Percentiles rank a stretch among this genome's conserved stretches.
Conservation (phyloP, 768 basidiomycete species). For the Tylopilus balloui region DNA sequence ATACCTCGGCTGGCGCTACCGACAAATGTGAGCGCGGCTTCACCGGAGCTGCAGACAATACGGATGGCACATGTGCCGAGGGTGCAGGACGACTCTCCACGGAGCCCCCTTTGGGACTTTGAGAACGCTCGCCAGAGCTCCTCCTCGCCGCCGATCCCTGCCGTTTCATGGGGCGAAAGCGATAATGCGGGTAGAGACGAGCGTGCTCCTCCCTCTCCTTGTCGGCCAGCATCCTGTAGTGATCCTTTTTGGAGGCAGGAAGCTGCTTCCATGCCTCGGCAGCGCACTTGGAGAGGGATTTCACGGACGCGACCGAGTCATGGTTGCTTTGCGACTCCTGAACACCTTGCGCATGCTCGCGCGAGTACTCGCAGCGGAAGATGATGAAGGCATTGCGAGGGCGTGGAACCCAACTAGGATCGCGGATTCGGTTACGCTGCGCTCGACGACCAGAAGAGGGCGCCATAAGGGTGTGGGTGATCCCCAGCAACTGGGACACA, state of each 20-base stretch:
- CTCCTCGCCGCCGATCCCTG: constrained; percentile 20
- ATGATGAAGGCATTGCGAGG: constrained; percentile 71
- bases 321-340: constrained; percentile 34
- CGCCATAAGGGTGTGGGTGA: constrained; percentile 13
- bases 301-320: constrained; percentile 31
- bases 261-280: constrained; percentile 71
- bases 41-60: constrained; percentile 7
- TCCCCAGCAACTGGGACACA: background rate
- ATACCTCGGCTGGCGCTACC: background rate
- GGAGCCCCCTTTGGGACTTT: background rate
- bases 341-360: constrained; percentile 36
- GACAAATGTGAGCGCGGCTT: background rate
- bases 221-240: constrained; percentile 51
- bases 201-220: constrained; percentile 55
- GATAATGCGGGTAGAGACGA: constrained; percentile 55
- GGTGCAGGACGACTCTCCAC: constrained; percentile 3
- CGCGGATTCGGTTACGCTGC: constrained; percentile 38
- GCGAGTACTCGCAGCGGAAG: constrained; percentile 64
- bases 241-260: constrained; percentile 40
- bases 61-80: constrained; percentile 13
- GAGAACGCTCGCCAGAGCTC: constrained; percentile 13
- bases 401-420: constrained; percentile 60
- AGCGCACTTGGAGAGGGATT: constrained; percentile 71
- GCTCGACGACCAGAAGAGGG: constrained; percentile 40
- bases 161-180: constrained; percentile 53